Evolutionary conservation across 2,329 filamentous ascomycete genomes (phyloP).

Genomic region (Ophiostoma australiae): DNA sequence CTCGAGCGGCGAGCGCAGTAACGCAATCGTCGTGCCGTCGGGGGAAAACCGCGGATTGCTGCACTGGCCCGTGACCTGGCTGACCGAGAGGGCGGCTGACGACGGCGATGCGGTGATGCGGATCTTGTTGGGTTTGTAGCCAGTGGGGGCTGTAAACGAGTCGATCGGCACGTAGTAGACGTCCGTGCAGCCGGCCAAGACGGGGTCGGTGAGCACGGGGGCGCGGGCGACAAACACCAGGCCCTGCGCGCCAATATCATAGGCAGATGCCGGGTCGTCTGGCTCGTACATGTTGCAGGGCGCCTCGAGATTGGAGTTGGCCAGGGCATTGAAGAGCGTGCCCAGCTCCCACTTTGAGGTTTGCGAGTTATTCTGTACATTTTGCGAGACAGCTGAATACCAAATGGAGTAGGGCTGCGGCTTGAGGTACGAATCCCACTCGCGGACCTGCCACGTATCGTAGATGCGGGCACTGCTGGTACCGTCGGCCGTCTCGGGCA

Average conservation of each 20-base stretch:
- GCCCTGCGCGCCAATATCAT: constrained; percentile 36
- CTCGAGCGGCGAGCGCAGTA: constrained; percentile 32
- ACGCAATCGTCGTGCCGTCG: constrained; percentile 37
- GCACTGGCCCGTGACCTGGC: not conserved
- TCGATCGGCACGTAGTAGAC: constrained; percentile 36
- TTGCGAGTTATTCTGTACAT: not conserved
- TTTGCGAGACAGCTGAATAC: constrained; percentile 30
- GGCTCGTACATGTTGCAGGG: constrained; percentile 32
- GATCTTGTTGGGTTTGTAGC: constrained; percentile 27
- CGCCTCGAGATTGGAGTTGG: constrained; percentile 32
- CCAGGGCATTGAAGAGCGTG: constrained; percentile 35
- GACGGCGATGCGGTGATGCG: not conserved
- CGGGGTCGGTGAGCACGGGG: constrained; percentile 25
- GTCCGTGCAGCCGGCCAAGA: constrained; percentile 25
- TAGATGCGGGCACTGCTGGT: constrained; percentile 35
- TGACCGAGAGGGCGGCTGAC: not conserved
- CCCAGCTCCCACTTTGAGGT: constrained; percentile 32
- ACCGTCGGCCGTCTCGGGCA: constrained; percentile 24
- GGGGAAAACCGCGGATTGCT: constrained; percentile 37
- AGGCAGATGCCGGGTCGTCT: constrained; percentile 29
- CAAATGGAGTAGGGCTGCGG: constrained; percentile 37
- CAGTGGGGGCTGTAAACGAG: constrained; percentile 31
- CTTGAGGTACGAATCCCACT: constrained; percentile 35
- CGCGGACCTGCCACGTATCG: constrained; percentile 34
- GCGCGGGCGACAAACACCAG: constrained; percentile 35